A percentile compares a stretch with the other conserved stretches of the same genome.
These are phyloP conservation scores for Prorocentrum cordatum DNA, from an alignment of 169 alveolate genomes.

Conservation along the genomic window DNA sequence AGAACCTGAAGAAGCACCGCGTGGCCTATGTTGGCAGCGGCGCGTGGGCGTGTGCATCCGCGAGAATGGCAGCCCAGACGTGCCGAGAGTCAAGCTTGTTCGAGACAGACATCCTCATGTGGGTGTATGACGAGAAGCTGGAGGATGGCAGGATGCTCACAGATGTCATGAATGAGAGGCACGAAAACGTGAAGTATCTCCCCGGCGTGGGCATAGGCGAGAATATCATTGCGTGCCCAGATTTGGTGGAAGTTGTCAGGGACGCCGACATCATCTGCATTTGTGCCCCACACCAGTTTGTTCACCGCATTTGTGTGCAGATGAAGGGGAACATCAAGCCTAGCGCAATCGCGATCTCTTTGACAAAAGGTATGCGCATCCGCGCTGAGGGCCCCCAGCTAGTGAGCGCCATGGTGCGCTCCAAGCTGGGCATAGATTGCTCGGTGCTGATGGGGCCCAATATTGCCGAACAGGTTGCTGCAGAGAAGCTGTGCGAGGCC, in stretches of 20 bases:
- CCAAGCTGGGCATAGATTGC: slow-evolving; percentile 78
- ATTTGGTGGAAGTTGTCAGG: slow-evolving; percentile 77
- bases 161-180: slow-evolving; percentile 79
- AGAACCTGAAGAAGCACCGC: no score
- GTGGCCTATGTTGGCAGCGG: no score
- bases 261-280: slow-evolving; percentile 79
- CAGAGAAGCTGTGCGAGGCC: slow-evolving; percentile 81
- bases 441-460: slow-evolving; percentile 83
- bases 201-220: slow-evolving; percentile 80
- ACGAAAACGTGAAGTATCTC: slow-evolving; percentile 81
- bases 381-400: slow-evolving; percentile 75
- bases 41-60: no score
- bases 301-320: slow-evolving; percentile 16
- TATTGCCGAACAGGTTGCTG: slow-evolving; percentile 80
- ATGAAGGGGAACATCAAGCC: no score
- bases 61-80: no score
- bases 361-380: slow-evolving; percentile 80
- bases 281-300: slow-evolving; percentile 82
- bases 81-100: no score
- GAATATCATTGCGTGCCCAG: slow-evolving; percentile 79
- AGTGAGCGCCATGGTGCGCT: no score
- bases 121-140: no score
- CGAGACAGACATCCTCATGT: no score
- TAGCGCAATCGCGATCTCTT: slow-evolving; percentile 76
- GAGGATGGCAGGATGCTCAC: slow-evolving; percentile 77